These are phyloP conservation scores for Metschnikowia amazonensis DNA, from an alignment of 805 yeast species.

Conservation along the genomic window DNA sequence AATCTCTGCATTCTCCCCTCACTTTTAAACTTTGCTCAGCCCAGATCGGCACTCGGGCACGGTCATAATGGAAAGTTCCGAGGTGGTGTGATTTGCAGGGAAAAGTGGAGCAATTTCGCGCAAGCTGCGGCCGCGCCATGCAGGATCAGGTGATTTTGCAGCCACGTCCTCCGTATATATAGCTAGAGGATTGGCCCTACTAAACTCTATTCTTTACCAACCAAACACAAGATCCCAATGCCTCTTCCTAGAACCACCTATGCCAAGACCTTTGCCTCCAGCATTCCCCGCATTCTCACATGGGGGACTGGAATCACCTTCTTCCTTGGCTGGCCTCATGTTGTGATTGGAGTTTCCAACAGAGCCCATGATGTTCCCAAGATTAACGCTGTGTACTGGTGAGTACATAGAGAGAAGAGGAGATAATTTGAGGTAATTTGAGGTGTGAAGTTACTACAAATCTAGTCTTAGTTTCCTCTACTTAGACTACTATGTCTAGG, in stretches of 20 bases:
- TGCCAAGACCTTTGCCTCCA: constrained; percentile 23
- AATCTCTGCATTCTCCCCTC: too few species aligned
- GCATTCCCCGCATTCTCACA: constrained; percentile 27
- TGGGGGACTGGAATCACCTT: constrained; percentile 31
- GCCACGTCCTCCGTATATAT: background rate
- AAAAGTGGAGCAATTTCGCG: constrained; percentile 2
- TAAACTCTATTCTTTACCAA: too few species aligned
- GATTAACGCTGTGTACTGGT: constrained; percentile 21
- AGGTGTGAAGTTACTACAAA: too few species aligned
- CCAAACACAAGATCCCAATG: too few species aligned
- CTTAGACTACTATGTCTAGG: too few species aligned
- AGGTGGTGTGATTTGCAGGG: constrained; percentile 1
- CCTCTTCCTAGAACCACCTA: constrained; percentile 22
- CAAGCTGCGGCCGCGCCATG: background rate
- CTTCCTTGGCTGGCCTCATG: constrained; percentile 39
- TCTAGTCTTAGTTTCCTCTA: too few species aligned
- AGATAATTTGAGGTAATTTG: too few species aligned
- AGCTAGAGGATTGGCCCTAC: background rate
- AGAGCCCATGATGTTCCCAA: constrained; percentile 26
- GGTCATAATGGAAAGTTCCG: background rate
- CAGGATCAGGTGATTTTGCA: constrained; percentile 6
- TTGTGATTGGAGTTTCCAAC: constrained; percentile 23
- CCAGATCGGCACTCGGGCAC: too few species aligned
- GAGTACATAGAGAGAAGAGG: too few species aligned
- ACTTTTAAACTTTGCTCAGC: too few species aligned